phyloP scores from a whole-genome alignment of 352 stramenopile species.

The Phytophthora megakarya region DNA sequence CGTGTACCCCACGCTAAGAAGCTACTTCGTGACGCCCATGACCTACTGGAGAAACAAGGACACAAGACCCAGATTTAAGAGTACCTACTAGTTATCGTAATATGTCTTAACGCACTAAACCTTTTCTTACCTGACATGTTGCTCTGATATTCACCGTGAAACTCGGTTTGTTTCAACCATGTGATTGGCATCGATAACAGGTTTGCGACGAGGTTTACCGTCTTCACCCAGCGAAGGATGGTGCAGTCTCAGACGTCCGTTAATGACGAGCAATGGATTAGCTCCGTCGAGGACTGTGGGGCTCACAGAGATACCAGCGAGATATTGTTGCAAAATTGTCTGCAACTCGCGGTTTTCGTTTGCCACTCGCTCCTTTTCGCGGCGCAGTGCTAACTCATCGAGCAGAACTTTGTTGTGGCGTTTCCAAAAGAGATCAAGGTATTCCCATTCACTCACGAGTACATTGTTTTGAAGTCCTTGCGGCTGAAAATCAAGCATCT shows the following conservation, averaged over 20 bases:
- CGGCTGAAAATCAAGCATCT: constrained; percentile 55
- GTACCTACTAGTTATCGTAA: constrained; percentile 11
- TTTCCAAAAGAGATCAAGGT: constrained; percentile 93
- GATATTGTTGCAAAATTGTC: constrained; percentile 91
- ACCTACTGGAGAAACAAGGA: constrained; percentile 45
- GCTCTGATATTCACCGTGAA: constrained; percentile 30
- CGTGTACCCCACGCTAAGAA: constrained; percentile 69
- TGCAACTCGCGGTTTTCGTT: constrained; percentile 92
- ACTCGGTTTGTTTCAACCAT: constrained; percentile 81
- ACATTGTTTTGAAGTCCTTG: constrained; percentile 60
- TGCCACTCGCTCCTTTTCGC: constrained; percentile 83
- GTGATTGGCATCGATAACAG: constrained; percentile 82
- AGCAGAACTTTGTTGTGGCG: constrained; percentile 95
- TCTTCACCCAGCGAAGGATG: constrained; percentile 36
- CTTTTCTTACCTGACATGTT: neutral
- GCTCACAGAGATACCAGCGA: constrained; percentile 93
- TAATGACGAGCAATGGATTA: constrained; percentile 95
- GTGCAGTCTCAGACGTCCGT: constrained; percentile 79
- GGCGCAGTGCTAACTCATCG: constrained; percentile 91
- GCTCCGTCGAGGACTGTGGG: constrained; percentile 89
- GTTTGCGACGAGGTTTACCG: constrained; percentile 44
- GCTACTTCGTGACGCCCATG: constrained; percentile 52
- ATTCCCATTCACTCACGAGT: constrained; percentile 76
- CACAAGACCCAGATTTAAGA: constrained; percentile 13
- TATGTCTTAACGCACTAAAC: neutral